phyloP scores from a whole-genome alignment of 768 basidiomycete species.

The Inosperma sp. region DNA sequence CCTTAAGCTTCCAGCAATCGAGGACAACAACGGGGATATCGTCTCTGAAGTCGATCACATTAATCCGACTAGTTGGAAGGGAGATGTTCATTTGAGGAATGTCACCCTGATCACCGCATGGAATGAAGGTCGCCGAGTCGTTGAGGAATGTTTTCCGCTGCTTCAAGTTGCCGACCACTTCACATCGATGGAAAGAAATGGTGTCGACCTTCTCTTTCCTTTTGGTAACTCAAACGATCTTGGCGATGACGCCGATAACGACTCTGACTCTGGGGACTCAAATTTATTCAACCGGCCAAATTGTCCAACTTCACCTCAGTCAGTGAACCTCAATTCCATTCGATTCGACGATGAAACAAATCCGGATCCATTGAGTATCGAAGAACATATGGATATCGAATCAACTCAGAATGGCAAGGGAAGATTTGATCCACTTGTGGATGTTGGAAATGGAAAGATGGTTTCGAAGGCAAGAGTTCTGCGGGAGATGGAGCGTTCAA shows the following conservation, averaged over 20 bases:
- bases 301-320: too few relatives aligned
- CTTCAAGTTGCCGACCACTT: neutral
- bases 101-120: slow-evolving; percentile 27
- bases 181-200: neutral
- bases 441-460: slow-evolving; percentile 1
- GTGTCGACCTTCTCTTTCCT: slow-evolving; percentile 8
- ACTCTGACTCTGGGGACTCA: neutral
- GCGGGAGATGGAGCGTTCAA: neutral
- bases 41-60: slow-evolving; percentile 27
- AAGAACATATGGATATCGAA: slow-evolving; percentile 4
- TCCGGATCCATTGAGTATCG: neutral
- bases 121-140: slow-evolving; percentile 10
- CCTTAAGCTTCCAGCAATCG: slow-evolving; percentile 13
- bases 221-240: too few relatives aligned
- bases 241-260: neutral
- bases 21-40: slow-evolving; percentile 18
- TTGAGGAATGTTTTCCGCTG: slow-evolving; percentile 15
- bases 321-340: too few relatives aligned
- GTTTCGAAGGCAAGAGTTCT: neutral
- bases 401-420: neutral
- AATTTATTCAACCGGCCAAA: too few relatives aligned
- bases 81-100: slow-evolving; percentile 23
- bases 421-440: neutral
- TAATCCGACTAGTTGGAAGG: slow-evolving; percentile 28
- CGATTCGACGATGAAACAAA: neutral